Conservation (phyloP, 345 rosid species). For the Linum tenue region DNA sequence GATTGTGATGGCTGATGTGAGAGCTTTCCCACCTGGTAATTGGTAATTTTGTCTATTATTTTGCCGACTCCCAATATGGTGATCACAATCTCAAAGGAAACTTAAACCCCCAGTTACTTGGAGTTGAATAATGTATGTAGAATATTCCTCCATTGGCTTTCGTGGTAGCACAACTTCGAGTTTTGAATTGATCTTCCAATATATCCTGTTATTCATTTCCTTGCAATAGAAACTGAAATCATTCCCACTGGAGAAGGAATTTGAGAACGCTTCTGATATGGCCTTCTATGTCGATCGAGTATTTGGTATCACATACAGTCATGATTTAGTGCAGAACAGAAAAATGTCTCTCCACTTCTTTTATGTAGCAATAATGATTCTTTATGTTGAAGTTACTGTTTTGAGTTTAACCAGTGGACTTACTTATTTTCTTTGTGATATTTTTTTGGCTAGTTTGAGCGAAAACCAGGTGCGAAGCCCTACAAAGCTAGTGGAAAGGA, state of each 20-base stretch:
- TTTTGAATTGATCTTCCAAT: no score
- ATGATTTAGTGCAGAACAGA: no score
- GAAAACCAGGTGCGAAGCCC: conserved; percentile 24
- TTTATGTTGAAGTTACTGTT: background rate
- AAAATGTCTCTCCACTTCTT: no score
- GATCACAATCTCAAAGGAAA: background rate
- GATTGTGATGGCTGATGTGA: conserved; percentile 4
- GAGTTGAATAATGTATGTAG: background rate
- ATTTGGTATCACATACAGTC: no score
- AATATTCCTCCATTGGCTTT: background rate
- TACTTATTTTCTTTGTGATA: background rate
- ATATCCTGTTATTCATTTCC: background rate
- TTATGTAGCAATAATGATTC: background rate
- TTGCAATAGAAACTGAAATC: background rate
- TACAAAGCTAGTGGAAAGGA: conserved; percentile 25
- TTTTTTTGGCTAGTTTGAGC: conserved; percentile 20
- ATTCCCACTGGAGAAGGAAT: no score
- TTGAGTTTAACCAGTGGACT: background rate
- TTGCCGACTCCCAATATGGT: background rate
- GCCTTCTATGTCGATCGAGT: no score
- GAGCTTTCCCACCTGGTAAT: background rate
- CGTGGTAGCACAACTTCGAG: no score
- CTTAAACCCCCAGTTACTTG: no score
- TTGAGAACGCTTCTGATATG: no score
- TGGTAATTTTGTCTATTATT: conserved; percentile 8